Conservation (phyloP, 257 asterid genomes). For the Mentha longifolia region DNA sequence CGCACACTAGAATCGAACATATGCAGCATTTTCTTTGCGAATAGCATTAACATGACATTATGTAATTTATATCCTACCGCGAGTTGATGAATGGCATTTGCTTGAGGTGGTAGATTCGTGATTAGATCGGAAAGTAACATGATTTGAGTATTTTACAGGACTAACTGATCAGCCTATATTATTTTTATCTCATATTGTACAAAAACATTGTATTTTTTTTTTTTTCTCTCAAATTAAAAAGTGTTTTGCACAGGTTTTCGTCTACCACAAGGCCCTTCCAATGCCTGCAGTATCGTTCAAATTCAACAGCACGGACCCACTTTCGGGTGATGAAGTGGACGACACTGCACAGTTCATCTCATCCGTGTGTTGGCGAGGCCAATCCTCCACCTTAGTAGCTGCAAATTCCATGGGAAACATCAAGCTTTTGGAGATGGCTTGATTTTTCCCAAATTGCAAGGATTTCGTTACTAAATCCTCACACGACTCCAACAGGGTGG, state of each 20-base stretch:
- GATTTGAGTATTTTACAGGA: too few relatives aligned
- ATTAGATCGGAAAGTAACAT: too few relatives aligned
- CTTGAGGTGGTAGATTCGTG: too few relatives aligned
- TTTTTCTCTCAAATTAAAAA: neutral
- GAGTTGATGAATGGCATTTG: too few relatives aligned
- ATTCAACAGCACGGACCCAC: conserved; percentile 67
- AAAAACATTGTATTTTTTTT: too few relatives aligned
- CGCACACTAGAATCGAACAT: too few relatives aligned
- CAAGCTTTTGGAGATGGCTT: conserved; percentile 93
- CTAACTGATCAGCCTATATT: too few relatives aligned
- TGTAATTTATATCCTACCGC: too few relatives aligned
- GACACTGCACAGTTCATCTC: conserved; percentile 87
- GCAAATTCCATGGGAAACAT: conserved; percentile 95
- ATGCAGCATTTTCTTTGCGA: too few relatives aligned
- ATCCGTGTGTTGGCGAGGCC: conserved; percentile 94
- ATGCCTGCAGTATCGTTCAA: conserved; percentile 85
- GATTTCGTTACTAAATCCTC: neutral
- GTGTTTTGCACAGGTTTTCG: conserved; percentile 57
- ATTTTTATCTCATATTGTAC: neutral
- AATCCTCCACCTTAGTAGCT: conserved; percentile 85
- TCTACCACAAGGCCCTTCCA: conserved; percentile 87
- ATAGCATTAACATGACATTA: too few relatives aligned
- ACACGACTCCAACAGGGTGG: too few relatives aligned
- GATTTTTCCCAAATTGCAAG: neutral
- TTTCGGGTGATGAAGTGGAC: conserved; percentile 73